Evolutionary conservation across 805 yeast species (phyloP).

Genomic region (Candida tallmaniae): DNA sequence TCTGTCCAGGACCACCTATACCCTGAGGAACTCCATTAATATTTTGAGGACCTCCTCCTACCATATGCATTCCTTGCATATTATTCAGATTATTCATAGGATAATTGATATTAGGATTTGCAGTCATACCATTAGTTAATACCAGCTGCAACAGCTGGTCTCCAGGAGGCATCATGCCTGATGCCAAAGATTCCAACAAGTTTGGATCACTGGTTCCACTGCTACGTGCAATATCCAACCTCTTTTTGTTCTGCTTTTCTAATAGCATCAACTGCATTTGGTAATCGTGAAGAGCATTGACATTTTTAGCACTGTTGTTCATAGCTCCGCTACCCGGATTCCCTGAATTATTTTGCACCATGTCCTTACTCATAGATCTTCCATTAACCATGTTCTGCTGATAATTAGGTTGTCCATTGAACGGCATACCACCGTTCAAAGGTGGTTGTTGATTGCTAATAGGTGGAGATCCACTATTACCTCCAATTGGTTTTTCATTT

Average conservation of each 20-base stretch:
- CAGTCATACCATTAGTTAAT: constrained; percentile 5
- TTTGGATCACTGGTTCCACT: constrained; percentile 20
- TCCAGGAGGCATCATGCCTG: constrained; percentile 24
- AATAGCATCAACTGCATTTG: constrained; percentile 72
- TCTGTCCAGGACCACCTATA: no score
- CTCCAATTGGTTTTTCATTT: neutral
- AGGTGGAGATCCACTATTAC: neutral
- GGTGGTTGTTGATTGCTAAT: neutral
- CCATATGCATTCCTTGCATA: constrained; percentile 1
- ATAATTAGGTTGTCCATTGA: neutral
- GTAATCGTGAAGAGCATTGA: constrained; percentile 71
- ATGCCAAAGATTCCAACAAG: constrained; percentile 10
- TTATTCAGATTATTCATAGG: constrained; percentile 2
- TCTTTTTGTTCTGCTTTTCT: constrained; percentile 71
- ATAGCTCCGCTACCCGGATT: neutral
- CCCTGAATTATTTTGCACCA: neutral
- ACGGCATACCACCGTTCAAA: neutral
- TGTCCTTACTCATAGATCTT: constrained; percentile 13
- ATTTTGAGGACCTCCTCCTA: constrained; percentile 1
- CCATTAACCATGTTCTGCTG: constrained; percentile 1
- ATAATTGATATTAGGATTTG: constrained; percentile 1
- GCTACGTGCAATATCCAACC: constrained; percentile 51
- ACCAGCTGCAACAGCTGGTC: constrained; percentile 13
- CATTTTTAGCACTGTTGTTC: constrained; percentile 21
- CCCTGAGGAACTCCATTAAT: no score